Base-by-base conservation (phyloP, 441 rosid species). In the Croton setiger region DNA sequence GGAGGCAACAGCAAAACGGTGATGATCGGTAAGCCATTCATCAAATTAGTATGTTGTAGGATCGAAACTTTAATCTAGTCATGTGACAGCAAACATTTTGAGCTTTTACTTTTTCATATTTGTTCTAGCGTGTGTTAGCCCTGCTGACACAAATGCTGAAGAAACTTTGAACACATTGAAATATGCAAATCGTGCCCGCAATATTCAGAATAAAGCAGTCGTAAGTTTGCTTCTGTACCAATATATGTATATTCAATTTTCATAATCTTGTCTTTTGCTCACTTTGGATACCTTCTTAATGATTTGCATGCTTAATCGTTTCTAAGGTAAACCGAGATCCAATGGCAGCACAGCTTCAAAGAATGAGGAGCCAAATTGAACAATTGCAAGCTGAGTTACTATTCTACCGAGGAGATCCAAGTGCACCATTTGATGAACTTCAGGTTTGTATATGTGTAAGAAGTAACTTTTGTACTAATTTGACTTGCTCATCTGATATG, bases 1-100 rank as follows among this genome's bases (percentile, higher is more conserved):
- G 99, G 99, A 68, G 99, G 98, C 74, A 95, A 95, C 83, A 95
- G 98, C 83, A 95, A 92, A 80, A 95, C 99, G 5, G 83, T 92
- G 81, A 95, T 95, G 99, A 92, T 95, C 64, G 99, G 99, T 95
- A 89, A 65, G 86, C 9, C 27, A 21, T 69, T 60, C 27, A 64
- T 31, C 9, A 58, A 62, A 27, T 20, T 64, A 44, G n/a, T 56
- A 27, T 37, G 35, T 68, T 51, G 4, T 33, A 48, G 55, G 36
- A 54, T 60, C 33, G 67, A 44, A 20, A 59, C 33, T 44, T 72
- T 68, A 56, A 64, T 59, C 12, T 10, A 2, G 2, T 51, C 35
- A 43, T 63, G 13, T 64, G 0, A 48, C 36, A 73, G 53, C 39
- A 23, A 41, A 33, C 9, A 35, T 60, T 35, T 31, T 57, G 36